Evolutionary conservation across 805 yeast genomes (phyloP).

Genomic region (Candida pseudofarinosa): DNA sequence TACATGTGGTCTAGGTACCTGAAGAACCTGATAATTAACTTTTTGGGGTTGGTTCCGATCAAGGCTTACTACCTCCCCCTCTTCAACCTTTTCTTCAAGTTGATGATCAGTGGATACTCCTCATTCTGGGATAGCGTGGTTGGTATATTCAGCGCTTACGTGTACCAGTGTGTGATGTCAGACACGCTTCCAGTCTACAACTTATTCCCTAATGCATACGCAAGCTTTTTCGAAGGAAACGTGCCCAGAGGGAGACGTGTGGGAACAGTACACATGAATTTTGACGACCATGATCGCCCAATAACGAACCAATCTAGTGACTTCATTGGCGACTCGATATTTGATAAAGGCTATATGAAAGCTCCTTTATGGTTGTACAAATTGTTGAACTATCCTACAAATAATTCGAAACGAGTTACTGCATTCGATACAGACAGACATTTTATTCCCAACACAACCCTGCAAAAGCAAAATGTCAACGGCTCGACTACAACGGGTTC

Average conservation of each 20-base stretch:
- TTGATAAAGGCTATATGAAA: slow-evolving; percentile 50
- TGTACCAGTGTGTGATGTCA: slow-evolving; percentile 61
- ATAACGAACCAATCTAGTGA: slow-evolving; percentile 7
- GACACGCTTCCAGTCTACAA: slow-evolving; percentile 43
- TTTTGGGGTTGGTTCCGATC: slow-evolving; percentile 49
- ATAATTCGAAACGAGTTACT: slow-evolving; percentile 21
- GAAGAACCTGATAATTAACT: slow-evolving; percentile 50
- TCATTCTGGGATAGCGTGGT: slow-evolving; percentile 38
- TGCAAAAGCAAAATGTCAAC: background rate
- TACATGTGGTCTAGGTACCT: slow-evolving; percentile 60
- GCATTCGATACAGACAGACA: slow-evolving; percentile 16
- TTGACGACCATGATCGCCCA: slow-evolving; percentile 4
- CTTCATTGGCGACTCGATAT: slow-evolving; percentile 37
- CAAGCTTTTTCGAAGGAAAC: slow-evolving; percentile 6
- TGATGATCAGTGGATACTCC: slow-evolving; percentile 40
- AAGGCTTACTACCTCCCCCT: slow-evolving; percentile 54
- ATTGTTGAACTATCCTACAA: slow-evolving; percentile 25
- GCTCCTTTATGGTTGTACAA: slow-evolving; percentile 48
- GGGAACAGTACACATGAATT: slow-evolving; percentile 18
- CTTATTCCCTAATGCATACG: slow-evolving; percentile 30
- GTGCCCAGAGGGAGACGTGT: slow-evolving; percentile 23
- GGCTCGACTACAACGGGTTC: background rate
- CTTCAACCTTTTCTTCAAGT: slow-evolving; percentile 27
- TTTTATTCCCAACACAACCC: background rate
- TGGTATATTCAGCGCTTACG: slow-evolving; percentile 55